phyloP scores from a whole-genome alignment of 2,329 filamentous ascomycete genomes.

The Geosmithia flava region DNA sequence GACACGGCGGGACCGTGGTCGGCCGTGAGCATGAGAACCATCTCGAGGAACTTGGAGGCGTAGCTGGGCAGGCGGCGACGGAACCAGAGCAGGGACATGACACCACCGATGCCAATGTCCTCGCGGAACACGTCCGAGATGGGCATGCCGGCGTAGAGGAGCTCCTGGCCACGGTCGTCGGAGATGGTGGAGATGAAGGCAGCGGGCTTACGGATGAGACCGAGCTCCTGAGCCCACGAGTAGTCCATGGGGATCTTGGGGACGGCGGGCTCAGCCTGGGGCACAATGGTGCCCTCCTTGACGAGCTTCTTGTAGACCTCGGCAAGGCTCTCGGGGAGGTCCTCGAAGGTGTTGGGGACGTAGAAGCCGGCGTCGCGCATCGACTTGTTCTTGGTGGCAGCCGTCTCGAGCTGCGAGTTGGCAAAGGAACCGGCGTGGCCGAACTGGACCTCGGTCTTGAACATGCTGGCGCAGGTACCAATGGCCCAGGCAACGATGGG shows the following conservation, averaged over 20 bases:
- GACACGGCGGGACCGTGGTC: conserved; percentile 98
- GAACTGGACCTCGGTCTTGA: conserved; percentile 99
- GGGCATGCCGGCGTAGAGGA: conserved; percentile 97
- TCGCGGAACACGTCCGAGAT: conserved; percentile 99
- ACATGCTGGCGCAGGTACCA: conserved; percentile 98
- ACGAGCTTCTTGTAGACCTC: conserved; percentile 83
- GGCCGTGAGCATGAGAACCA: conserved; percentile 99
- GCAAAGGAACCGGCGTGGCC: conserved; percentile 97
- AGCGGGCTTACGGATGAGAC: conserved; percentile 97
- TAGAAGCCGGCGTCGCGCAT: conserved; percentile 93
- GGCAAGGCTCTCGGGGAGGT: conserved; percentile 67
- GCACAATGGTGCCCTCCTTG: conserved; percentile 71
- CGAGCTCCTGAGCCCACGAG: conserved; percentile 98
- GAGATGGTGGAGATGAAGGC: conserved; percentile 99
- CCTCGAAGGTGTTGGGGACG: conserved; percentile 95
- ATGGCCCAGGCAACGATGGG: conserved; percentile 99
- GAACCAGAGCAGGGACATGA: conserved; percentile 99
- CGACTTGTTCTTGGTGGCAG: conserved; percentile 87
- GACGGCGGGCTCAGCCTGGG: conserved; percentile 76
- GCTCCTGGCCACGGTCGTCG: conserved; percentile 98
- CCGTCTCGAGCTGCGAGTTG: conserved; percentile 98
- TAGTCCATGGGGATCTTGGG: conserved; percentile 99
- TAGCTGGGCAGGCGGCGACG: conserved; percentile 91
- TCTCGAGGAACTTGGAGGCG: conserved; percentile 98
- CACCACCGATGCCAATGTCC: conserved; percentile 97